Evolutionary conservation across 345 rosid species (phyloP), one percentile per base, ranked within the genome.

Genomic region (Streptanthus diversifolius): DNA sequence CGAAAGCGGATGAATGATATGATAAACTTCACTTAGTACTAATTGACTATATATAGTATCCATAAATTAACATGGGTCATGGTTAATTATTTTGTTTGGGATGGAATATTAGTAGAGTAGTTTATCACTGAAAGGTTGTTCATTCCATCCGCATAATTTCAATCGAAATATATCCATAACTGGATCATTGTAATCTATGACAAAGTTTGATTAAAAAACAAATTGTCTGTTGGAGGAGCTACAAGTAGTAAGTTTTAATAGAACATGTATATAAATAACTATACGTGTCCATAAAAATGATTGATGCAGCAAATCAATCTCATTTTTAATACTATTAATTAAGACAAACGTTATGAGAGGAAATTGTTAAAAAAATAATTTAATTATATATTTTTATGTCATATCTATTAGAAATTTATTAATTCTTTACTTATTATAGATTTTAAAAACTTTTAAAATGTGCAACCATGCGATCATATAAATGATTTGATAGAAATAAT

Each of bases 1-100:
- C 48, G 33, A 58, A 37, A 58, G 14, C 22, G 17, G 24, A 57
- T 21, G 65, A 43, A 44, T 55, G 63, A 55, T 55, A 15, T 14
- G 55, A 8, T 22, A 27, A 15, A 10, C 17, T 19, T 17, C 32
- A 29, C 41, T 37, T 30, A 22, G 2, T 22, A 67, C 40, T 55
- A 11, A 68, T 14, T 40, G 44, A 13, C 45, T 33, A 22, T 37
- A 40, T 5, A 21, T 59, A 59, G 33, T 10, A 47, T 59, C 29
- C 45, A 35, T 45, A 33, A 48, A 22, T 45, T 45, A 37, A 47
- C 47, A 70, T 47, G 74, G 49, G 3, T 18, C 74, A 44, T 47
- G 14, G 66, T 58, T 47, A 37, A 11, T 35, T 45, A 36, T 27
- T 53, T 67, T 53, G 52, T 53, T 67, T 52, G 47, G 37, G 36